Evolutionary conservation across 148 eudicot species (phyloP).

Genomic region (Silene uniflora): DNA sequence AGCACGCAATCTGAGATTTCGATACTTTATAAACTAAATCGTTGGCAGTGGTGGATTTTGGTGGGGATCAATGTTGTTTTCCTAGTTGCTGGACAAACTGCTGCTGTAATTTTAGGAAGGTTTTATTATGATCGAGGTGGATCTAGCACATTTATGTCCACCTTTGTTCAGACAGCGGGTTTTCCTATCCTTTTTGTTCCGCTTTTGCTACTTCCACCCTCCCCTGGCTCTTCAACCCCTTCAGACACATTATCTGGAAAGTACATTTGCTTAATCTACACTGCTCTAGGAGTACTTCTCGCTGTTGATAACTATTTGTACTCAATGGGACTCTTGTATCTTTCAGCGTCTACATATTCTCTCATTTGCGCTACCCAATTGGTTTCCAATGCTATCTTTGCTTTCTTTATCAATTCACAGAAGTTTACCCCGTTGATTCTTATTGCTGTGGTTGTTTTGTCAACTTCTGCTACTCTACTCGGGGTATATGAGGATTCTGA

Average conservation of each 20-base stretch:
- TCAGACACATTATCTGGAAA: no score
- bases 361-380: conserved; percentile 87
- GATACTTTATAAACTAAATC: conserved; percentile 38
- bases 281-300: conserved; percentile 51
- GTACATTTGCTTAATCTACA: conserved; percentile 38
- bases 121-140: no score
- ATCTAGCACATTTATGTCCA: no score
- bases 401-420: conserved; percentile 76
- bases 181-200: no score
- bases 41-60: conserved; percentile 72
- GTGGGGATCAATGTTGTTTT: conserved; percentile 55
- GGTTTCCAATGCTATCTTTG: conserved; percentile 66
- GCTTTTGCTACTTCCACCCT: no score
- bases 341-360: conserved; percentile 87
- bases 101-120: conserved; percentile 76
- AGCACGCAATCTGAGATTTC: conserved; percentile 25
- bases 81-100: conserved; percentile 75
- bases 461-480: conserved; percentile 67
- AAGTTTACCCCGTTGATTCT: conserved; percentile 65
- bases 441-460: conserved; percentile 63
- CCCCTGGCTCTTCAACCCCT: no score
- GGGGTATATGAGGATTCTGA: conserved; percentile 58
- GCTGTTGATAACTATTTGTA: conserved; percentile 74
- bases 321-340: conserved; percentile 65
- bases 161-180: no score